Evolutionary conservation across 1,284 basidiomycete species (phyloP), one percentile per base, ranked within the genome.

Genomic region (Moesziomyces antarcticus): DNA sequence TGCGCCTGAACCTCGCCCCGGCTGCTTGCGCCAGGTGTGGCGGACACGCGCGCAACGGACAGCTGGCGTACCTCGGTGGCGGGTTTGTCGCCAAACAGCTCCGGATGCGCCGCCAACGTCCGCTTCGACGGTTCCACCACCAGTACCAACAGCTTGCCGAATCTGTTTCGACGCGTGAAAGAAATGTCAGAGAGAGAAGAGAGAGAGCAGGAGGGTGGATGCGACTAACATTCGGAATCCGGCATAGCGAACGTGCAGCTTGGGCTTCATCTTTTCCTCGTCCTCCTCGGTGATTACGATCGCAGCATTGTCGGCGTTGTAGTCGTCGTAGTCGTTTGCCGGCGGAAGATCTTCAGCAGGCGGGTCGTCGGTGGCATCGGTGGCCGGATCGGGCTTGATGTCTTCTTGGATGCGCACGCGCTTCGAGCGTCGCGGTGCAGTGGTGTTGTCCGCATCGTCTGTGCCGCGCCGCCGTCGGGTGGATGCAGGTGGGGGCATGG

Each of bases 131-230:
- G 75, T 51, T 78, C 78, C 13, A 70, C 67, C 22, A 79, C 78
- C 35, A 81, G 64, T 3, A 81, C 73, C 18, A 81, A 70, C 50
- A 80, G 68, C 50, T 75, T 75, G 57, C 79, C 79, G 55, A 80
- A 82, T 22, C 75, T 80, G 53, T 55, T 20, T 4, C 30, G 44
- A 9, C 2, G 42, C n/a, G 41, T 9, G 25, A 41, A 25, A 40
- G 2, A 14, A 5, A 55, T 13, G 21, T n/a, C 13, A 8, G 5
- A 22, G 8, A 5, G n/a, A 49, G n/a, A 11, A 21, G 43, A 25
- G 8, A 37, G 25, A 40, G 16, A 13, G 14, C 5, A 35, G 20
- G 10, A 37, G 35, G 35, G 1, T 41, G 10, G 8, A 25, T 3
- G 7, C 5, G 7, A 60, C 71, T 65, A 30, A 73, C 63, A 77